These are phyloP conservation scores for Sphaceloma murrayae DNA, from an alignment of 2,329 filamentous ascomycete species.

Conservation along the genomic window DNA sequence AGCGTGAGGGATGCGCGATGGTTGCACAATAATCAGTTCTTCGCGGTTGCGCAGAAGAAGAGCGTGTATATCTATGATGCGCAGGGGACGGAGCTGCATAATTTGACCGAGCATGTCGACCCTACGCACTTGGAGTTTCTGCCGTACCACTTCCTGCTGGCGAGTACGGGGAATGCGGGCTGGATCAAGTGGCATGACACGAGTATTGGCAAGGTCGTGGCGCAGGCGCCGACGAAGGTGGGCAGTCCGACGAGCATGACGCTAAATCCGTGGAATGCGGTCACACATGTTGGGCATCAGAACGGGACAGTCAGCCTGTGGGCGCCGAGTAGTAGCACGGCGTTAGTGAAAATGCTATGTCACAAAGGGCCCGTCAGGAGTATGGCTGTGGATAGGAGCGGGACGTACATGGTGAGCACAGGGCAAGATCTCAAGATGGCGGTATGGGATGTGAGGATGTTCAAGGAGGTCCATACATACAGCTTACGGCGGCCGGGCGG, in stretches of 20 bases:
- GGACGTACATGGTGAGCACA: conserved; percentile 89
- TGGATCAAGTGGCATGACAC: conserved; percentile 92
- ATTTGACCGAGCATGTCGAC: conserved; percentile 80
- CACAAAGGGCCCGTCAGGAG: conserved; percentile 83
- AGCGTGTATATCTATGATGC: conserved; percentile 94
- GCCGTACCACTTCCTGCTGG: conserved; percentile 89
- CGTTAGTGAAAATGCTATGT: conserved; percentile 82
- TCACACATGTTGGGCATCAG: conserved; percentile 86
- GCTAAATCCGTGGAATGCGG: conserved; percentile 87
- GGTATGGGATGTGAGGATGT: conserved; percentile 93
- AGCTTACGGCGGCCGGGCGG: conserved; percentile 73
- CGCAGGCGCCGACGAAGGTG: conserved; percentile 73
- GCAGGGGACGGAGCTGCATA: conserved; percentile 84
- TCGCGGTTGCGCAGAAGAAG: conserved; percentile 93
- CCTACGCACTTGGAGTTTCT: conserved; percentile 91
- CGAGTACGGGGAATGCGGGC: conserved; percentile 72
- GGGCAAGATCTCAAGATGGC: conserved; percentile 86
- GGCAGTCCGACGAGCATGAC: conserved; percentile 74
- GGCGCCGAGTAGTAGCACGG: conserved; percentile 82
- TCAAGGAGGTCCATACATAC: conserved; percentile 85
- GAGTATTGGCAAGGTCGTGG: conserved; percentile 80
- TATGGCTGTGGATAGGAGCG: conserved; percentile 76
- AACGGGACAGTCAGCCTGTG: conserved; percentile 91
- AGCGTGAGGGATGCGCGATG: conserved; percentile 82
- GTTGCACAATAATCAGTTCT: conserved; percentile 90